Percentiles rank a stretch among this genome's conserved stretches.
Evolutionary conservation across 2,329 filamentous ascomycete genomes (phyloP).

Genomic region (Sphaerostilbella broomeana): DNA sequence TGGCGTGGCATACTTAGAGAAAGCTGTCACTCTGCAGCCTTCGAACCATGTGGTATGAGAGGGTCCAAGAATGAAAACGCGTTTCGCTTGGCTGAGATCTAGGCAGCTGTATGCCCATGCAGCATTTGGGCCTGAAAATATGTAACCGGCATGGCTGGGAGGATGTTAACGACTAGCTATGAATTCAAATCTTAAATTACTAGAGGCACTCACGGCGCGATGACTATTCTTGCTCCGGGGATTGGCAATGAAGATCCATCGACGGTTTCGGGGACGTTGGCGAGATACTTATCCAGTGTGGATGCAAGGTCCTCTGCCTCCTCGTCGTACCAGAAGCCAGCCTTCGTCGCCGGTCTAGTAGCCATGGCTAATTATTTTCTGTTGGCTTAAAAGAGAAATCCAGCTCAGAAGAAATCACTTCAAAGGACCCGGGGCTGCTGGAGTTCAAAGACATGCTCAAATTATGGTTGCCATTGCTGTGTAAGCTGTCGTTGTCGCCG

Average conservation of each 20-base stretch:
- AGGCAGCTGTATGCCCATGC: constrained; percentile 91
- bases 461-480: too few relatives aligned
- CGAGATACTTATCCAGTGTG: constrained; percentile 72
- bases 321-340: constrained; percentile 79
- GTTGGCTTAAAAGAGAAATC: neutral
- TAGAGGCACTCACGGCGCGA: constrained; percentile 73
- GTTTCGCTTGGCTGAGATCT: constrained; percentile 74
- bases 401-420: too few relatives aligned
- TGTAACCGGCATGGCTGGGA: constrained; percentile 81
- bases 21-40: constrained; percentile 69
- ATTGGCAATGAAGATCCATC: constrained; percentile 58
- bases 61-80: constrained; percentile 86
- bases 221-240: constrained; percentile 71
- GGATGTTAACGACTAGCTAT: neutral
- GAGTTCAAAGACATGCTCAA: too few relatives aligned
- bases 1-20: constrained; percentile 65
- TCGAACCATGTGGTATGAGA: constrained; percentile 66
- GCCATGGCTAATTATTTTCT: constrained; percentile 17
- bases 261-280: constrained; percentile 59
- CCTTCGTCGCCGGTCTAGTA: constrained; percentile 59
- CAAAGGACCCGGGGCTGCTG: too few relatives aligned
- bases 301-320: constrained; percentile 51
- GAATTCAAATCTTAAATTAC: neutral
- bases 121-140: constrained; percentile 84
- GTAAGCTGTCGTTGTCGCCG: too few relatives aligned